Percentiles rank a stretch among this genome's conserved stretches.
Conservation (phyloP, 108 stramenopile species). For the Skeletonema potamos region DNA sequence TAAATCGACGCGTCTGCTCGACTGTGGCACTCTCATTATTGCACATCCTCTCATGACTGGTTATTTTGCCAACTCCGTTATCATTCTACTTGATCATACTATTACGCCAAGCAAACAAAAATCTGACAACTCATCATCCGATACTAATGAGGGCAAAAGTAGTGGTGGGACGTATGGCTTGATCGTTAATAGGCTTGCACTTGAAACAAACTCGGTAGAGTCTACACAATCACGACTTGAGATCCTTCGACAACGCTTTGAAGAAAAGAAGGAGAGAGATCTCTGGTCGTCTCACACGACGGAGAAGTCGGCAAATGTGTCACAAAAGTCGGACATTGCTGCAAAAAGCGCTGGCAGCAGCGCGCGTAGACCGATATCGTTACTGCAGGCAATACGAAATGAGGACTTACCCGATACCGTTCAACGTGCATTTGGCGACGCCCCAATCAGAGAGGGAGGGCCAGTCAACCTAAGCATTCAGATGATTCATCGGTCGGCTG, state of each 20-base stretch:
- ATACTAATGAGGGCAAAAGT: constrained; percentile 9
- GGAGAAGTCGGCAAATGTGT: not conserved
- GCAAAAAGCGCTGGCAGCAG: not conserved
- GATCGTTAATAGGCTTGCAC: constrained; percentile 69
- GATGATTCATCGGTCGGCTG: constrained; percentile 59
- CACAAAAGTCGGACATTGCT: not conserved
- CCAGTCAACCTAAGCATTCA: constrained; percentile 80
- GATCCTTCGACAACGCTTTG: constrained; percentile 25
- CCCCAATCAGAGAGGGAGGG: constrained; percentile 70
- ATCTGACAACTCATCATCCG: not conserved
- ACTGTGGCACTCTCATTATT: constrained; percentile 74
- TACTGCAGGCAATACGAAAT: constrained; percentile 16
- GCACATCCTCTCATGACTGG: constrained; percentile 82
- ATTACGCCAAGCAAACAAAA: not conserved
- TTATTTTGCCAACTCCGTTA: constrained; percentile 73
- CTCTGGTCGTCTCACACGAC: constrained; percentile 22
- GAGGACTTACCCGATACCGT: constrained; percentile 47
- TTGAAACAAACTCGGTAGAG: constrained; percentile 39
- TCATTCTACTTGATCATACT: constrained; percentile 73
- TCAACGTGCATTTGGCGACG: constrained; percentile 58
- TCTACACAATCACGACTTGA: constrained; percentile 18
- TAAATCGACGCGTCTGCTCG: constrained; percentile 39
- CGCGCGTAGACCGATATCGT: constrained; percentile 23
- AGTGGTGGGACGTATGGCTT: constrained; percentile 78
- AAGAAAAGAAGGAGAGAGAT: constrained; percentile 22